Percentiles rank a stretch among this genome's conserved stretches.
Conservation (phyloP, 2,329 filamentous ascomycete species). For the Microcyclospora tardicrescens region DNA sequence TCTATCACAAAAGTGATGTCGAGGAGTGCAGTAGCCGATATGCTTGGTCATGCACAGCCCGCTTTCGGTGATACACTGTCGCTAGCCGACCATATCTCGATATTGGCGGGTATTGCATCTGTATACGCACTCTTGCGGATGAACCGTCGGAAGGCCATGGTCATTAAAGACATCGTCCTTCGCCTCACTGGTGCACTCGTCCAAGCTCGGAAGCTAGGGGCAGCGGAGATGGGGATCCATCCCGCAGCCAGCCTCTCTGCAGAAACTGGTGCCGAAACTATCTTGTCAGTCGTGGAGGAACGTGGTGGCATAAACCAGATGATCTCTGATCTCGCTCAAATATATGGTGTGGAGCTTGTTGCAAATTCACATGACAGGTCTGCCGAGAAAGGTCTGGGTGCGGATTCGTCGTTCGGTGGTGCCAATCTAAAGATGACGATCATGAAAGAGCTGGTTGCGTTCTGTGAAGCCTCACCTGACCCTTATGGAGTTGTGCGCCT, state of each 20-base stretch:
- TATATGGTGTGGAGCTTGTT: slow-evolving; percentile 15
- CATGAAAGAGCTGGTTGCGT: slow-evolving; percentile 76
- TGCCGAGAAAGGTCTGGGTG: slow-evolving; percentile 1
- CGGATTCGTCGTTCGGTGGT: slow-evolving; percentile 52
- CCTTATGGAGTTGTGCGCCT: slow-evolving; percentile 81
- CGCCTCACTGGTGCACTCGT: slow-evolving; percentile 74
- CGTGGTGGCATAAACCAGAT: slow-evolving; percentile 15
- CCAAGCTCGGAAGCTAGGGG: slow-evolving; percentile 81
- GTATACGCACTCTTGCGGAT: slow-evolving; percentile 69
- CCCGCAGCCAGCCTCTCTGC: slow-evolving; percentile 77
- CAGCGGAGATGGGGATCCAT: slow-evolving; percentile 92
- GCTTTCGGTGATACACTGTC: slow-evolving; percentile 18
- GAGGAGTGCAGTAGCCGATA: slow-evolving; percentile 10
- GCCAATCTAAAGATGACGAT: slow-evolving; percentile 72
- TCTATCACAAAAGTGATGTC: slow-evolving; percentile 21
- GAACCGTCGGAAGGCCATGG: slow-evolving; percentile 79
- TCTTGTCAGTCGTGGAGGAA: slow-evolving; percentile 10
- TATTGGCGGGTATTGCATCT: slow-evolving; percentile 76
- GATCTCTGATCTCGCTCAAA: slow-evolving; percentile 12
- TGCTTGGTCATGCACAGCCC: slow-evolving; percentile 11
- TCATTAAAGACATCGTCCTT: slow-evolving; percentile 72
- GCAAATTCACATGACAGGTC: background rate
- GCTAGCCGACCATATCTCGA: slow-evolving; percentile 41
- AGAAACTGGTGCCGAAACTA: slow-evolving; percentile 37
- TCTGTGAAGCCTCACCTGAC: slow-evolving; percentile 86